These are phyloP conservation scores for Paralagenidium karlingii DNA, from an alignment of 352 stramenopile species.

Conservation along the genomic window DNA sequence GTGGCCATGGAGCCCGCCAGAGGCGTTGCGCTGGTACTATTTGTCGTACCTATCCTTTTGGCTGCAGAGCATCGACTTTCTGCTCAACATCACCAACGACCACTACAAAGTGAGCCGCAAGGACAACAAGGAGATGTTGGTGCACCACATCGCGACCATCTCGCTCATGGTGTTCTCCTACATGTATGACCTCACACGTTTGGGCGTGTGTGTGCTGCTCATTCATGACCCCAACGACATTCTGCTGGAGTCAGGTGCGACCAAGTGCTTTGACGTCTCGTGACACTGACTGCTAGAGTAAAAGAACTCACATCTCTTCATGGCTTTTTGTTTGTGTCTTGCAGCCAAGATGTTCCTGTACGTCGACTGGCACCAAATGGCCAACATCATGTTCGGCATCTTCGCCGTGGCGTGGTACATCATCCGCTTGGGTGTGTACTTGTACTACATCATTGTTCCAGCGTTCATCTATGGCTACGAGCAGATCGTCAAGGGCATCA, in stretches of 20 bases:
- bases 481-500: neutral
- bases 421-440: constrained; percentile 57
- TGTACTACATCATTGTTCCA: constrained; percentile 57
- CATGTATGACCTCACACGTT: constrained; percentile 48
- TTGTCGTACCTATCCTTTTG: constrained; percentile 77
- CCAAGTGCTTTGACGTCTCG: neutral
- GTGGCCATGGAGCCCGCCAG: constrained; percentile 29
- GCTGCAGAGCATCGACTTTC: constrained; percentile 75
- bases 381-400: constrained; percentile 53
- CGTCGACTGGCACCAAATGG: constrained; percentile 43
- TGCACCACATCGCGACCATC: constrained; percentile 70
- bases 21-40: constrained; percentile 69
- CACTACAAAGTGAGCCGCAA: constrained; percentile 77
- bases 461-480: constrained; percentile 18
- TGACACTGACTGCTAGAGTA: no score
- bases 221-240: constrained; percentile 76
- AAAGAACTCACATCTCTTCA: neutral
- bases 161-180: constrained; percentile 71
- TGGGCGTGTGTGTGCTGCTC: constrained; percentile 68
- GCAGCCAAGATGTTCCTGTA: constrained; percentile 72
- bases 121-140: constrained; percentile 70
- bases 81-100: constrained; percentile 70
- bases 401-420: constrained; percentile 65
- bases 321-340: neutral
- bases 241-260: constrained; percentile 44